Conservation (phyloP, 2,329 filamentous ascomycete genomes). For the Talaromyces piceae region DNA sequence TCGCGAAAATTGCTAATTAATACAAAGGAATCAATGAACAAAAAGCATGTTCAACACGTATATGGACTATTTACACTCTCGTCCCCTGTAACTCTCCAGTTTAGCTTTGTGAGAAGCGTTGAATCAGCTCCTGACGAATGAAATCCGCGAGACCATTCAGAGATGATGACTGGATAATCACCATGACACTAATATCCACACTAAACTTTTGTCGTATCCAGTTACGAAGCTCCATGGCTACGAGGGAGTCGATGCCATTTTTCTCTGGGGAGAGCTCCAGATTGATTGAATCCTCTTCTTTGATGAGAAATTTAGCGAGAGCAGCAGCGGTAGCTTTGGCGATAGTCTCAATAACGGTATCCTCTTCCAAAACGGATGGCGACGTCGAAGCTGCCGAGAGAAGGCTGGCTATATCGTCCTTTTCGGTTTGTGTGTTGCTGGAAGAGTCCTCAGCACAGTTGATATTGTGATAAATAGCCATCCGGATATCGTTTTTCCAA, state of each 20-base stretch:
- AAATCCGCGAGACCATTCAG: not conserved
- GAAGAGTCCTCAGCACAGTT: slow-evolving; percentile 10
- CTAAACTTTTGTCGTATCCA: slow-evolving; percentile 14
- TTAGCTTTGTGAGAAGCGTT: slow-evolving; percentile 1
- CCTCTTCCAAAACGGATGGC: not conserved
- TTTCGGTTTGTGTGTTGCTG: slow-evolving; percentile 10
- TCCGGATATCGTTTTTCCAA: slow-evolving; percentile 18
- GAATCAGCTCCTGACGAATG: not conserved
- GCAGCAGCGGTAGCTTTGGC: slow-evolving; percentile 9
- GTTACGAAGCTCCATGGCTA: slow-evolving; percentile 14
- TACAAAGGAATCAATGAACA: not conserved
- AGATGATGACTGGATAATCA: slow-evolving; percentile 42
- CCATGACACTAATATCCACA: slow-evolving; percentile 41
- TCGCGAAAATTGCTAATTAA: too few relatives aligned
- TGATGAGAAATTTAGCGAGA: slow-evolving; percentile 11
- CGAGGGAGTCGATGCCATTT: slow-evolving; percentile 14
- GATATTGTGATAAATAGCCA: slow-evolving; percentile 19
- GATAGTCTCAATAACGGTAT: slow-evolving; percentile 2
- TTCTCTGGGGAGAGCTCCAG: slow-evolving; percentile 9
- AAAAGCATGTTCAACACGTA: not conserved
- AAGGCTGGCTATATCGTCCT: slow-evolving; percentile 1
- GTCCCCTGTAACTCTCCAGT: not conserved
- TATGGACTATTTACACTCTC: too few relatives aligned
- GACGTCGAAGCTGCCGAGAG: not conserved
- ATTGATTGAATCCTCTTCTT: slow-evolving; percentile 14